Evolutionary conservation across 2,329 filamentous ascomycete genomes (phyloP), one percentile per base, ranked within the genome.

Genomic region (Talaromyces sp.): DNA sequence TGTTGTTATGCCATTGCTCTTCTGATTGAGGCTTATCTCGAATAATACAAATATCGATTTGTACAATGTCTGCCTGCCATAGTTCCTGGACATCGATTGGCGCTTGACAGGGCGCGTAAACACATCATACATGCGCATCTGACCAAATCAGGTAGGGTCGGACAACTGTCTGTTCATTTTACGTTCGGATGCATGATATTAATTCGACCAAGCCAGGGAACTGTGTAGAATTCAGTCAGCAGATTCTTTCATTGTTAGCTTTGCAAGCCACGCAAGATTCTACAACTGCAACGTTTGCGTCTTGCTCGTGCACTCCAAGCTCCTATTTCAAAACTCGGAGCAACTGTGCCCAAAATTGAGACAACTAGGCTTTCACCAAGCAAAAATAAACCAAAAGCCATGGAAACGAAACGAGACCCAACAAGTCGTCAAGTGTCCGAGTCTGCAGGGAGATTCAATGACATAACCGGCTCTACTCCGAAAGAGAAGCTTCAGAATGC

Each of bases 401-500:
- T 74, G 74, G 70, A 73, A n/a, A 66, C 56, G 9, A 65, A 66
- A 54, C 64, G 39, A 47, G 68, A 67, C 31, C 68, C 68, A 31
- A 65, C 63, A 16, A 58, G 39, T 24, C 59, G 61, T 24, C 70
- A 73, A 19, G 52, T 68, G 13, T 65, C 70, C 11, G 69, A 72
- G 8, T 67, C 67, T 22, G 68, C 73, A 67, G 70, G 72, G 37
- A 73, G 71, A 64, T 73, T 70, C 50, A 69, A 69, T 58, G 69
- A 75, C 56, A 66, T 72, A 47, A 68, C 72, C 49, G 75, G 72
- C 8, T 69, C 72, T 3, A 75, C 72, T 4, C 71, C 71, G 6
- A 66, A 69, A 19, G 76, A 78, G 63, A 77, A 73, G 58, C 67
- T 78, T 56, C 69, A 62, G 56, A 76, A 73, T 61, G 67, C 71